Conservation (phyloP, 495 filamentous ascomycete species). For the Neurospora sp. region DNA sequence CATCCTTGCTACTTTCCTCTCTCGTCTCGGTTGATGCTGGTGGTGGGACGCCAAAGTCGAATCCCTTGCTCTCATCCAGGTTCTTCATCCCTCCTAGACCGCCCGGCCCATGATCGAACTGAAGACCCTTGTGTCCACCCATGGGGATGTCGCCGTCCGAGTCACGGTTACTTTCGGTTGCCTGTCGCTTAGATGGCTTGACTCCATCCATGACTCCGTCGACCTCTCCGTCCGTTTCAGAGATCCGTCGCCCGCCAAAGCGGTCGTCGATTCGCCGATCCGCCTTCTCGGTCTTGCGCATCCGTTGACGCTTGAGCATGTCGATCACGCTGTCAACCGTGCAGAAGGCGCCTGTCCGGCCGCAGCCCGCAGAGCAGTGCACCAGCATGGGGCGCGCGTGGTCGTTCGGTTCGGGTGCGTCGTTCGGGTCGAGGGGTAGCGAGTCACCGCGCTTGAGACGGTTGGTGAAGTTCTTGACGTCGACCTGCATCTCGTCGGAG, state of each 20-base stretch:
- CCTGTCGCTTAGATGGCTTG: slow-evolving; percentile 1
- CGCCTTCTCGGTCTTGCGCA: slow-evolving; percentile 19
- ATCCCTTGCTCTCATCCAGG: neutral
- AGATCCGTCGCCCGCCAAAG: slow-evolving; percentile 14
- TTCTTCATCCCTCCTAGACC: neutral
- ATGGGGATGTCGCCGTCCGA: slow-evolving; percentile 36
- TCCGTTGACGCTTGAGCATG: slow-evolving; percentile 74
- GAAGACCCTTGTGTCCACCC: slow-evolving; percentile 5
- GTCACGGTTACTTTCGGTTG: slow-evolving; percentile 7
- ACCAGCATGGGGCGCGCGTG: slow-evolving; percentile 66
- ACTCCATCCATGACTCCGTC: neutral
- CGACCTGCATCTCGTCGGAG: slow-evolving; percentile 4
- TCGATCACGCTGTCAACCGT: slow-evolving; percentile 91
- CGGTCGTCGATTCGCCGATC: slow-evolving; percentile 25
- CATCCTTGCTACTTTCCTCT: neutral
- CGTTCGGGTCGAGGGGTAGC: slow-evolving; percentile 24
- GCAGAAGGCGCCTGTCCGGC: slow-evolving; percentile 91
- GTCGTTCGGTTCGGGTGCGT: slow-evolving; percentile 44
- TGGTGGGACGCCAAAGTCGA: neutral
- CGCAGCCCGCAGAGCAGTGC: slow-evolving; percentile 93
- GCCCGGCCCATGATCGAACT: neutral
- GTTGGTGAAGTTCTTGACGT: neutral
- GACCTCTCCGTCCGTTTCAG: slow-evolving; percentile 1
- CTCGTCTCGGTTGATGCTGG: neutral
- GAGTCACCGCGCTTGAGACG: slow-evolving; percentile 3